Evolutionary conservation across 169 alveolate species (phyloP), one percentile per base, ranked within the genome.

Genomic region (Plasmodium inui): DNA sequence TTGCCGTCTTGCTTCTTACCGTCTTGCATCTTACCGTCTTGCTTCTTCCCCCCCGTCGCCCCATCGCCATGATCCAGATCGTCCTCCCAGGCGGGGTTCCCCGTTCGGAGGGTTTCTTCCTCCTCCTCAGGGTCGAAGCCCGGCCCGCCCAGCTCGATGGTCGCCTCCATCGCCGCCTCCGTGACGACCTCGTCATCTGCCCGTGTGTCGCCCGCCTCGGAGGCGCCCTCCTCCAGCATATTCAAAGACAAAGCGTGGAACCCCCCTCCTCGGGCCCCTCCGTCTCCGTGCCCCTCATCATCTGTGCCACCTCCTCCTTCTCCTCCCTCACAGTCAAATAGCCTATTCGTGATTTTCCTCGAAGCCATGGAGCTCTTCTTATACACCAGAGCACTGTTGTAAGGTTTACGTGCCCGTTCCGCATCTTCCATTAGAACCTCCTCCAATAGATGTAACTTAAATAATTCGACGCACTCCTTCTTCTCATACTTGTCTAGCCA

Each of bases 401-500:
- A 88, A 14, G 93, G 26, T 82, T 93, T 95, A 17, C 94, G 73
- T 19, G 95, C 97, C 19, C 92, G 90, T 34, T 95, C 97, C 12
- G 96, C 97, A 41, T 96, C 98, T 78, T 96, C 96, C 10, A 96
- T 95, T 61, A 96, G 82, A 30, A 96, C 96, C 22, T 96, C 97
- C 79, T 97, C 98, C 22, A 95, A 83, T 32, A 96, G 91, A 73
- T 97, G 97, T 76, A 96, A 85, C 50, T 94, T 93, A 80, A 97
- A 97, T 61, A 96, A 85, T 19, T 96, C 98, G 55, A 46, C 71
- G 53, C 96, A 95, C 83, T 95, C 96, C 2, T 85, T 92, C 55
- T 96, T 92, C 70, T 97, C 98, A 50, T 95, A 95, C 30, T 92
- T 84, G 12, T 95, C 95, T 76, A 97, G 88, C 98, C 98, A 97